Evolutionary conservation across 257 asterid genomes (phyloP).

Genomic region (Nicotiana obtusifolia): DNA sequence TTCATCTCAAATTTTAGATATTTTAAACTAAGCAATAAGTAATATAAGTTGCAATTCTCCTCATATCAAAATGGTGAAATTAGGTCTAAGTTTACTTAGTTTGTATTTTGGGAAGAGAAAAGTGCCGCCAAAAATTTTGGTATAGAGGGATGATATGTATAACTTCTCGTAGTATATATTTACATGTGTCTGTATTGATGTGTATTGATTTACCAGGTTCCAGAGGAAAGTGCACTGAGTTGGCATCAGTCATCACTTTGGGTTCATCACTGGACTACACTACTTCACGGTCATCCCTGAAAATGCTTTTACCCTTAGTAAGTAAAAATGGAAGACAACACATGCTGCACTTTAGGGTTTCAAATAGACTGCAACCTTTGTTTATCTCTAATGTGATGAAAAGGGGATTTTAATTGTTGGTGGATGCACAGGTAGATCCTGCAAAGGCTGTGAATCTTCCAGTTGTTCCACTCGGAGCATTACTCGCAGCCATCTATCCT

Average conservation of each 20-base stretch:
- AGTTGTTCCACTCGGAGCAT: slow-evolving; percentile 86
- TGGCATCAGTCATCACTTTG: slow-evolving; percentile 79
- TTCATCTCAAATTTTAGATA: neutral
- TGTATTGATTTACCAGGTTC: slow-evolving; percentile 31
- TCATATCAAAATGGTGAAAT: neutral
- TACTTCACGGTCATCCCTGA: slow-evolving; percentile 78
- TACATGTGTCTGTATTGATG: neutral
- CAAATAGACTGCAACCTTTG: neutral
- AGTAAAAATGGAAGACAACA: slow-evolving; percentile 24
- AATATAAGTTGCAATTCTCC: neutral
- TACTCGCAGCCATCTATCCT: slow-evolving; percentile 83
- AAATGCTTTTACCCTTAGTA: slow-evolving; percentile 76
- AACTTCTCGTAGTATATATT: neutral
- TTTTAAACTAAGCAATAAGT: neutral
- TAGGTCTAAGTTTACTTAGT: neutral
- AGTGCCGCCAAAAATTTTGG: neutral
- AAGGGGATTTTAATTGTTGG: neutral
- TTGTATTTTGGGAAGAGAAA: neutral
- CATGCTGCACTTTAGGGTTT: neutral
- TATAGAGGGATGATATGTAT: neutral
- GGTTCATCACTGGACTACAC: slow-evolving; percentile 93
- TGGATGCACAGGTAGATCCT: slow-evolving; percentile 75
- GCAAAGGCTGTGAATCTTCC: slow-evolving; percentile 93
- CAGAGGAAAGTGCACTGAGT: slow-evolving; percentile 68
- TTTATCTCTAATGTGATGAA: slow-evolving; percentile 11